phyloP scores from a whole-genome alignment of 371 early-diverging fungal genomes.

The Blakeslea trispora region DNA sequence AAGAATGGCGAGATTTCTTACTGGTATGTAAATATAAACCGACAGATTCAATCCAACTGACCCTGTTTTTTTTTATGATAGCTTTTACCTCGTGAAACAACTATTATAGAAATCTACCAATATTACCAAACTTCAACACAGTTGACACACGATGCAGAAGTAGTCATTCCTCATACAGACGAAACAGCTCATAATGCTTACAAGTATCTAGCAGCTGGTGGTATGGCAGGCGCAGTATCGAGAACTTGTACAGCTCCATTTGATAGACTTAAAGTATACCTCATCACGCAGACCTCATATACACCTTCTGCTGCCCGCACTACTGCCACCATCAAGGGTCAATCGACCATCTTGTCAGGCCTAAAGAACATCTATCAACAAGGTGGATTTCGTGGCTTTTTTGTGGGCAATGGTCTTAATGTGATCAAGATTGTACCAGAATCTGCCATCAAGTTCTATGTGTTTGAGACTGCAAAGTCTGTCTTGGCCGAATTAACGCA shows the following conservation, averaged over 20 bases:
- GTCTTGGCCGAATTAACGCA: slow-evolving; percentile 53
- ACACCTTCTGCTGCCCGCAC: slow-evolving; percentile 2
- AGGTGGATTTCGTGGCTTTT: slow-evolving; percentile 72
- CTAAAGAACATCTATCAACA: slow-evolving; percentile 60
- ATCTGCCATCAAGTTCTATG: slow-evolving; percentile 75
- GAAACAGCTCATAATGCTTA: slow-evolving; percentile 48
- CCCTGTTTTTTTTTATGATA: slow-evolving; percentile 7
- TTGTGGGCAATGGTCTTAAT: slow-evolving; percentile 78
- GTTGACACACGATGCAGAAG: slow-evolving; percentile 69
- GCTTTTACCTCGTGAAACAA: slow-evolving; percentile 47
- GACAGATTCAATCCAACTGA: neutral
- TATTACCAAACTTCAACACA: slow-evolving; percentile 66
- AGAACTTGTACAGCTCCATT: slow-evolving; percentile 83
- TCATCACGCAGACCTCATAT: slow-evolving; percentile 58
- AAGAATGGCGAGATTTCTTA: slow-evolving; percentile 79
- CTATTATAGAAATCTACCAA: slow-evolving; percentile 61
- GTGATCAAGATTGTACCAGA: slow-evolving; percentile 79
- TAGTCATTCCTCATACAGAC: slow-evolving; percentile 61
- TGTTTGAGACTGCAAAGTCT: slow-evolving; percentile 69
- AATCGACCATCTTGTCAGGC: slow-evolving; percentile 28
- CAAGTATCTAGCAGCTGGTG: slow-evolving; percentile 76
- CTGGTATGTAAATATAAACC: slow-evolving; percentile 65
- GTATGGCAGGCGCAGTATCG: slow-evolving; percentile 77
- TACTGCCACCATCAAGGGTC: slow-evolving; percentile 6
- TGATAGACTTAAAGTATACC: slow-evolving; percentile 79